These are phyloP conservation scores for Volvox carteri DNA, from an alignment of 163 green algal species.

Conservation along the genomic window DNA sequence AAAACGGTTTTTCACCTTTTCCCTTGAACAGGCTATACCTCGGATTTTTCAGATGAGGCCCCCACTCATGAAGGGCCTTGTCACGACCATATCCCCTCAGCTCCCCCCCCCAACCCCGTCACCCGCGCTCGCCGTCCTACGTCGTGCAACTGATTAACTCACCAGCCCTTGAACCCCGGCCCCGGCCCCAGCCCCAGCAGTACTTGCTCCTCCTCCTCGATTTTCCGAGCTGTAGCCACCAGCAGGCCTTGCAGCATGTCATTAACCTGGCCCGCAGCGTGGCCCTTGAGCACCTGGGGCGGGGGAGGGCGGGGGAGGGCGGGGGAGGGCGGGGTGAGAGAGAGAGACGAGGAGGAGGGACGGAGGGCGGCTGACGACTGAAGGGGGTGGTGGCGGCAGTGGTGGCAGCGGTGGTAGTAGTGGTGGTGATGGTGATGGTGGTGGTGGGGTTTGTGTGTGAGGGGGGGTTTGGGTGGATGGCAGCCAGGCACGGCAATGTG, in stretches of 20 bases:
- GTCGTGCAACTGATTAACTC: no score
- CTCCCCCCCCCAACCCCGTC: neutral
- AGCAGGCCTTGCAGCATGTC: slow-evolving; percentile 59
- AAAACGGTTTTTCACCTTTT: no score
- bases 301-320: neutral
- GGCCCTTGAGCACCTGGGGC: slow-evolving; percentile 47
- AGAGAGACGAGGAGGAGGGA: neutral
- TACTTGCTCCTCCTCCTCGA: neutral
- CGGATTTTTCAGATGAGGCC: no score
- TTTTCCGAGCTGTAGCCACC: slow-evolving; percentile 6
- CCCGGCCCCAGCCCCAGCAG: neutral
- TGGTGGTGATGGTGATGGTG: no score
- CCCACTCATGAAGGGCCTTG: no score
- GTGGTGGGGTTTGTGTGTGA: no score
- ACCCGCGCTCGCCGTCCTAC: neutral
- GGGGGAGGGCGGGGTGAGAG: neutral
- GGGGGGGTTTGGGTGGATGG: no score
- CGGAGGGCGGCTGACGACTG: neutral
- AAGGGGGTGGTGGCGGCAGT: neutral
- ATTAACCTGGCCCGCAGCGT: slow-evolving; percentile 42
- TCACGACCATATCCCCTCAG: neutral
- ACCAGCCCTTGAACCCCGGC: neutral
- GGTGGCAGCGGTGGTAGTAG: neutral
- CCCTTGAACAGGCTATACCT: no score
- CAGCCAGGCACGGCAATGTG: no score